Evolutionary conservation across 139 green algal species (phyloP).

Genomic region (Chlorella sp.): DNA sequence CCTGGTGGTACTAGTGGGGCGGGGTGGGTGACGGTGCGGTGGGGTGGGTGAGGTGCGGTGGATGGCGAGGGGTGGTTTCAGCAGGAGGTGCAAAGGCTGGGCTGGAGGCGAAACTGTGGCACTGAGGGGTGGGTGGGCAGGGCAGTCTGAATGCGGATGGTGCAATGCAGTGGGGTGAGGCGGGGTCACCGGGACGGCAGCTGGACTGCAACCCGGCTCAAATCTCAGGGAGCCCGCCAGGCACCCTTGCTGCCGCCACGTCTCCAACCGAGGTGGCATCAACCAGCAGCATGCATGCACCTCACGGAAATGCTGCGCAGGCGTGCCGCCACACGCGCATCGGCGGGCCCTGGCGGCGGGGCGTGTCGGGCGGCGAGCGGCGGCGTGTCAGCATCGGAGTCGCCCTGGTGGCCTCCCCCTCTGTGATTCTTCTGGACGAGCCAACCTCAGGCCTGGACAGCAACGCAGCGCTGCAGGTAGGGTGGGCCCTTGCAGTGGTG

Average conservation of each 20-base stretch:
- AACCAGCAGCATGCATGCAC: not conserved
- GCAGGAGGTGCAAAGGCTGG: not conserved
- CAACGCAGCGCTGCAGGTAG: not conserved
- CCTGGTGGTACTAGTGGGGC: too few species aligned
- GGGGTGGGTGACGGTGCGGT: too few species aligned
- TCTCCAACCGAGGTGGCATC: not conserved
- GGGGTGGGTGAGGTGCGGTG: not conserved
- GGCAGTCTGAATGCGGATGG: too few species aligned
- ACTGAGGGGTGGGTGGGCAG: too few species aligned
- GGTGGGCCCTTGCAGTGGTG: too few species aligned
- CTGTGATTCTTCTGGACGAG: not conserved
- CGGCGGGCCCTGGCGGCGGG: not conserved
- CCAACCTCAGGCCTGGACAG: not conserved
- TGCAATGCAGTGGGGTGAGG: too few species aligned
- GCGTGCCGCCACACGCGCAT: not conserved
- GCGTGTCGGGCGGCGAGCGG: slow-evolving; percentile 3
- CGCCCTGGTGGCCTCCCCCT: not conserved
- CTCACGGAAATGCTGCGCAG: not conserved
- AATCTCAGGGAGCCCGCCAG: too few species aligned
- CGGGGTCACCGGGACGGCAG: too few species aligned
- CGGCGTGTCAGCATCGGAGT: slow-evolving; percentile 3
- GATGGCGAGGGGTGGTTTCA: not conserved
- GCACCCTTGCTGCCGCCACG: too few species aligned
- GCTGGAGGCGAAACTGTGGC: too few species aligned
- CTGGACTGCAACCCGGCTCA: too few species aligned